These are phyloP conservation scores for Mucor piriformis DNA, from an alignment of 371 early-diverging fungal species.

Conservation along the genomic window DNA sequence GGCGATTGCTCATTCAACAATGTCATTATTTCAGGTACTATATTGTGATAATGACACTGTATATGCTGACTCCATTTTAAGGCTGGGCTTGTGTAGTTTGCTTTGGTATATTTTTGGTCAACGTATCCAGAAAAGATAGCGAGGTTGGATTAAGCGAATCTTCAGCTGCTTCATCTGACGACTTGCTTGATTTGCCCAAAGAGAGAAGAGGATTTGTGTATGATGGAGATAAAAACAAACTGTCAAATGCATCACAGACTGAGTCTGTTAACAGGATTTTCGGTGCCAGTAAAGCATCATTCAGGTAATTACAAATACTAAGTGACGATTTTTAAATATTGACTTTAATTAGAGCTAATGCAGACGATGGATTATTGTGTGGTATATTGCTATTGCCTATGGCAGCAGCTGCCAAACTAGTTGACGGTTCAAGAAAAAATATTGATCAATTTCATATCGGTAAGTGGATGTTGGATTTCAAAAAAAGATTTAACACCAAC, in stretches of 20 bases:
- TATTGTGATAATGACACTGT: background rate
- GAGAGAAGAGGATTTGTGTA: background rate
- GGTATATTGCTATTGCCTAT: constrained; percentile 46
- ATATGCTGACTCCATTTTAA: background rate
- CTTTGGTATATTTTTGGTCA: constrained; percentile 9
- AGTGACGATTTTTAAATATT: background rate
- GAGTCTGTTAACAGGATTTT: constrained; percentile 22
- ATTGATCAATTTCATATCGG: constrained; percentile 23
- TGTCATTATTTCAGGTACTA: constrained; percentile 18
- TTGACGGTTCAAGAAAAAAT: constrained; percentile 21
- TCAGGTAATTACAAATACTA: constrained; percentile 15
- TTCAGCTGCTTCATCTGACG: constrained; percentile 35
- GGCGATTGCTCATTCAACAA: background rate
- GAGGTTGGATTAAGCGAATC: background rate
- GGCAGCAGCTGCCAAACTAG: constrained; percentile 42
- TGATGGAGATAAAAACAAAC: constrained; percentile 12
- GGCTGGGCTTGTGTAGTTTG: constrained; percentile 23
- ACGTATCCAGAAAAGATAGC: background rate
- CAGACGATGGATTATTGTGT: constrained; percentile 52
- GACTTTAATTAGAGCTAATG: constrained; percentile 33
- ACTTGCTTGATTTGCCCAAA: constrained; percentile 9
- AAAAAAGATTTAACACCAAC: background rate
- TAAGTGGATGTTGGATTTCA: constrained; percentile 3
- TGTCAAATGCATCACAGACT: background rate
- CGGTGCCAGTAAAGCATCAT: constrained; percentile 26